phyloP scores from a whole-genome alignment of 306 rosid species.

The Arachis hypogaea region DNA sequence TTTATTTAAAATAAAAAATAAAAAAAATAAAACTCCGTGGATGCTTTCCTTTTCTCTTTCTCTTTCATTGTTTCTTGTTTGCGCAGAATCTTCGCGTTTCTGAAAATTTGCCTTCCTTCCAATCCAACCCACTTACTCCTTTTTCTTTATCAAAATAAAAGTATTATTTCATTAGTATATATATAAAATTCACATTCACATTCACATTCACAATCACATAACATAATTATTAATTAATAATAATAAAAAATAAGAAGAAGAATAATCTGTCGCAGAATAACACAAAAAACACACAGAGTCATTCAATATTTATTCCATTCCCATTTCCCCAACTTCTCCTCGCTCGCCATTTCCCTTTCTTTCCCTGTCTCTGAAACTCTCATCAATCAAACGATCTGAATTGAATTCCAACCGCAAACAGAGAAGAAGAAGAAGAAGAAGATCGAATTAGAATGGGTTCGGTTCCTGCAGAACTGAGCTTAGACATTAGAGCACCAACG shows the following conservation, averaged over 20 bases:
- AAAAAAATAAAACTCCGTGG: slow-evolving; percentile 38
- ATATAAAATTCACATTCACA: no score
- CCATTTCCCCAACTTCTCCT: not conserved
- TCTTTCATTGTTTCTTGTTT: not conserved
- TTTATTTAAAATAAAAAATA: no score
- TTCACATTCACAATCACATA: no score
- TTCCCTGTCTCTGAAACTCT: not conserved
- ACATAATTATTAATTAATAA: no score
- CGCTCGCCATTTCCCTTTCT: not conserved
- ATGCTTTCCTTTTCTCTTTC: slow-evolving; percentile 27
- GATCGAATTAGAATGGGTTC: slow-evolving; percentile 61
- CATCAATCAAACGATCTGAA: slow-evolving; percentile 23
- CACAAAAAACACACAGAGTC: not conserved
- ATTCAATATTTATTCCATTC: not conserved
- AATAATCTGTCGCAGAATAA: no score
- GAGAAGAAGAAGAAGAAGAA: not conserved
- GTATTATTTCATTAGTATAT: no score
- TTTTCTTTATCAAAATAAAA: not conserved
- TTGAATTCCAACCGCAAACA: not conserved
- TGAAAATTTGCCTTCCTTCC: slow-evolving; percentile 35
- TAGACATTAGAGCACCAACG: slow-evolving; percentile 58
- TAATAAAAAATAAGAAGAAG: no score
- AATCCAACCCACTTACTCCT: slow-evolving; percentile 37
- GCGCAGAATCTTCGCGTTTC: slow-evolving; percentile 62
- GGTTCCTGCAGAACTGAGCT: slow-evolving; percentile 77